phyloP scores from a whole-genome alignment of 768 basidiomycete genomes.

The Pulveroboletus sp. region DNA sequence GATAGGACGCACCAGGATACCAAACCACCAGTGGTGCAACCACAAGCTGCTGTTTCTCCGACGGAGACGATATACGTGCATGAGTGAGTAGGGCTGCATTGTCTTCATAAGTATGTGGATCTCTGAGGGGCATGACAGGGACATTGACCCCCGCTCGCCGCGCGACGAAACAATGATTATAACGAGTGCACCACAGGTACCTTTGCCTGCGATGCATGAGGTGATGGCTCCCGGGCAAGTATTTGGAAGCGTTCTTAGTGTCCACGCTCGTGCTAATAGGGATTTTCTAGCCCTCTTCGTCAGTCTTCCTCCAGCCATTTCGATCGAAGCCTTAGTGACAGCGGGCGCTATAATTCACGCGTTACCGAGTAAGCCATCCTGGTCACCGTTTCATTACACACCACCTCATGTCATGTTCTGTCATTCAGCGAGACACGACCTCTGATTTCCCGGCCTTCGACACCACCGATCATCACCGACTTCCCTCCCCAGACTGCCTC shows the following conservation, averaged over 20 bases:
- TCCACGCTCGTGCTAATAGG: not conserved
- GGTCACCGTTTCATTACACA: too few species aligned
- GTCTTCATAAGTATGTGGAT: not conserved
- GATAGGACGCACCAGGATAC: conserved; percentile 24
- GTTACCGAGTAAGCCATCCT: conserved; percentile 24
- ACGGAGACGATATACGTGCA: conserved; percentile 28
- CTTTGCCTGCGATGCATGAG: conserved; percentile 33
- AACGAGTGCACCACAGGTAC: conserved; percentile 25
- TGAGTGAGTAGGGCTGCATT: conserved; percentile 19
- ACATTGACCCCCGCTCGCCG: conserved; percentile 29
- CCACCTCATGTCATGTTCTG: not conserved
- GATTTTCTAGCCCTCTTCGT: conserved; percentile 12
- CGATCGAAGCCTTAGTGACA: conserved; percentile 15
- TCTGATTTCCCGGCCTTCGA: conserved; percentile 38
- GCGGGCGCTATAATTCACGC: conserved; percentile 8
- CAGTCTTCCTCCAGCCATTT: conserved; percentile 15
- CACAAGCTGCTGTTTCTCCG: conserved; percentile 19
- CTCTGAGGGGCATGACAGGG: conserved; percentile 6
- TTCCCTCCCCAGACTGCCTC: conserved; percentile 18
- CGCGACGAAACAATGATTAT: conserved; percentile 26
- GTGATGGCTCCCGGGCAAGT: conserved; percentile 26
- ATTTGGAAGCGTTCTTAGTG: not conserved
- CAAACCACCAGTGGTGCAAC: conserved; percentile 8
- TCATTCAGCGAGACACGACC: conserved; percentile 48
- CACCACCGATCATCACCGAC: conserved; percentile 26